Evolutionary conservation across 2,329 filamentous ascomycete species (phyloP).

Genomic region (Fusarium algeriense): DNA sequence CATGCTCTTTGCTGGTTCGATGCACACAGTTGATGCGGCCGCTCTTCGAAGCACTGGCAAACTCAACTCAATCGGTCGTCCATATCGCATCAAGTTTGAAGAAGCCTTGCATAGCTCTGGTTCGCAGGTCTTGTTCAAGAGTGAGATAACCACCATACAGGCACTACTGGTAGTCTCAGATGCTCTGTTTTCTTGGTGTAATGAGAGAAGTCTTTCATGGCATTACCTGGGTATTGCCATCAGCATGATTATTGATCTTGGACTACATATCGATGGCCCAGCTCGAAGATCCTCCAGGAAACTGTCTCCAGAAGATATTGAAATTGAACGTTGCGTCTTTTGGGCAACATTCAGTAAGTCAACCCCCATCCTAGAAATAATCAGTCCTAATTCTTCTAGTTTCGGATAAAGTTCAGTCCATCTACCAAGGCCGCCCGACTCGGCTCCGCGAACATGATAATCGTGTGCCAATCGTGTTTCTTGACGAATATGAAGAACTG

Average conservation of each 20-base stretch:
- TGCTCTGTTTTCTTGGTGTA: conserved; percentile 5
- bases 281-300: conserved; percentile 25
- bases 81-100: conserved; percentile 18
- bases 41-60: neutral
- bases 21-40: neutral
- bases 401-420: conserved; percentile 63
- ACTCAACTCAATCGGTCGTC: neutral
- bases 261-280: neutral
- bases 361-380: accelerated
- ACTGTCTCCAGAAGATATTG: conserved; percentile 56
- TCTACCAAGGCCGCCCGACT: conserved; percentile 65
- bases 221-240: conserved; percentile 29
- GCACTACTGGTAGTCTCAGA: conserved; percentile 1
- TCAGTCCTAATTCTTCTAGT: conserved; percentile 15
- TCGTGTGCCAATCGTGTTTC: conserved; percentile 59
- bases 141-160: conserved; percentile 16
- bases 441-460: conserved; percentile 58
- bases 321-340: conserved; percentile 57
- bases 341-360: conserved; percentile 38
- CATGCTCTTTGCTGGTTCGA: conserved; percentile 57
- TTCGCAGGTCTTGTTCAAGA: conserved; percentile 2
- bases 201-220: conserved; percentile 23
- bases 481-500: conserved; percentile 63
- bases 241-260: conserved; percentile 27
- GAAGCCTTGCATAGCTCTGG: neutral